Evolutionary conservation across 306 rosid species (phyloP).

Genomic region (Phaseolus lunatus): DNA sequence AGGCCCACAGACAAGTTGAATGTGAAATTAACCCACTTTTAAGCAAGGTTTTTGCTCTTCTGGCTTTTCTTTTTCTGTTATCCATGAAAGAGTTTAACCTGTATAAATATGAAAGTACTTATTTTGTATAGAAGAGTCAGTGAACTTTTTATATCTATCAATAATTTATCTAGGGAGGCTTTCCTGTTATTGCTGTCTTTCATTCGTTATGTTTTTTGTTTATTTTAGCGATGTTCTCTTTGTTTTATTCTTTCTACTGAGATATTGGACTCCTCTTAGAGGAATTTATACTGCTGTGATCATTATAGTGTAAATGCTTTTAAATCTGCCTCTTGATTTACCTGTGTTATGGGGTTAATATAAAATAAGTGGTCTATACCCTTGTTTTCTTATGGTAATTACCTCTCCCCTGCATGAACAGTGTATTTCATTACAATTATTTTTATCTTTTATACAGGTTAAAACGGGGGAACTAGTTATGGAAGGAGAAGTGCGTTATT

Average conservation of each 20-base stretch:
- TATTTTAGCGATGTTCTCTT: not conserved
- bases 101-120: not conserved
- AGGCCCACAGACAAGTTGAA: conserved; percentile 74
- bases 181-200: conserved; percentile 16
- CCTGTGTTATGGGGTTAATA: not conserved
- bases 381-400: not conserved
- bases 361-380: not conserved
- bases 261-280: conserved; percentile 6
- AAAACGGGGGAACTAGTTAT: conserved; percentile 53
- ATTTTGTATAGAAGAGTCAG: conserved; percentile 9
- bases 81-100: conserved; percentile 15
- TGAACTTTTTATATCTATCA: conserved; percentile 20
- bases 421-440: conserved; percentile 32
- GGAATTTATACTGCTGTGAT: conserved; percentile 16
- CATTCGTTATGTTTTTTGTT: not conserved
- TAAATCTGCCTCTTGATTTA: conserved; percentile 11
- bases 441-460: conserved; percentile 61
- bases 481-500: conserved; percentile 75
- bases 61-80: not conserved
- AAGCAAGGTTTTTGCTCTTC: conserved; percentile 62
- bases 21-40: conserved; percentile 69
- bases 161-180: not conserved
- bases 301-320: not conserved
- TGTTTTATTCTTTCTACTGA: conserved; percentile 3
- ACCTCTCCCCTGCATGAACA: conserved; percentile 1